These are phyloP conservation scores for Ogataea trehalophila DNA, from an alignment of 805 yeast species.

Conservation along the genomic window DNA sequence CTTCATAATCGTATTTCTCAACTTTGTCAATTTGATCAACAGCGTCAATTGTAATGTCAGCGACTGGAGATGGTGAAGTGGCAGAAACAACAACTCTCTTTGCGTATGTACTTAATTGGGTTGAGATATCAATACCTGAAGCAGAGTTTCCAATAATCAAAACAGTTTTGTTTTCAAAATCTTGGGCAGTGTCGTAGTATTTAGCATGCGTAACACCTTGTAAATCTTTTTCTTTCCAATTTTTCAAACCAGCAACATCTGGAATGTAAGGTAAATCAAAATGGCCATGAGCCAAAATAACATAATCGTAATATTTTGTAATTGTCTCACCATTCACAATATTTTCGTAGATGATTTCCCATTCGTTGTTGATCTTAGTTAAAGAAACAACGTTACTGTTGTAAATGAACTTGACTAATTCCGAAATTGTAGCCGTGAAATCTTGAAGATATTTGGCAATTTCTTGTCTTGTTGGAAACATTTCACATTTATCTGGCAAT, in stretches of 20 bases:
- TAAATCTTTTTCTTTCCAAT: slow-evolving; percentile 30
- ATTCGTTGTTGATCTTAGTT: slow-evolving; percentile 24
- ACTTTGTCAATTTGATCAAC: slow-evolving; percentile 25
- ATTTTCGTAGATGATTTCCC: slow-evolving; percentile 23
- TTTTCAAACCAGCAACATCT: slow-evolving; percentile 34
- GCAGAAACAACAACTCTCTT: slow-evolving; percentile 27
- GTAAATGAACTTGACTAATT: slow-evolving; percentile 30
- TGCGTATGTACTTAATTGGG: slow-evolving; percentile 28
- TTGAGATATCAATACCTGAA: slow-evolving; percentile 60
- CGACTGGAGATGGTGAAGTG: slow-evolving; percentile 26
- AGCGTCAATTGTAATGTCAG: slow-evolving; percentile 22
- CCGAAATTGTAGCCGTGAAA: slow-evolving; percentile 45
- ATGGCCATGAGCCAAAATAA: slow-evolving; percentile 44
- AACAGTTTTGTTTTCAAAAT: slow-evolving; percentile 33
- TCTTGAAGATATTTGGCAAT: slow-evolving; percentile 55
- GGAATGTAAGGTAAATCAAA: slow-evolving; percentile 45
- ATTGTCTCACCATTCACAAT: background rate
- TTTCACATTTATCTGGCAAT: slow-evolving; percentile 35
- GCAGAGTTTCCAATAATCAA: slow-evolving; percentile 47
- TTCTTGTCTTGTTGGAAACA: slow-evolving; percentile 56
- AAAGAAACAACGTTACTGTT: slow-evolving; percentile 45
- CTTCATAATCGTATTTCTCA: slow-evolving; percentile 21
- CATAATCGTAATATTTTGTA: slow-evolving; percentile 26
- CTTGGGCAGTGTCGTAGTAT: slow-evolving; percentile 32
- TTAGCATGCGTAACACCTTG: slow-evolving; percentile 40